A percentile compares a stretch with the other conserved stretches of the same genome.
phyloP scores from a whole-genome alignment of 1,284 basidiomycete species.

The Hemileia vastatrix region DNA sequence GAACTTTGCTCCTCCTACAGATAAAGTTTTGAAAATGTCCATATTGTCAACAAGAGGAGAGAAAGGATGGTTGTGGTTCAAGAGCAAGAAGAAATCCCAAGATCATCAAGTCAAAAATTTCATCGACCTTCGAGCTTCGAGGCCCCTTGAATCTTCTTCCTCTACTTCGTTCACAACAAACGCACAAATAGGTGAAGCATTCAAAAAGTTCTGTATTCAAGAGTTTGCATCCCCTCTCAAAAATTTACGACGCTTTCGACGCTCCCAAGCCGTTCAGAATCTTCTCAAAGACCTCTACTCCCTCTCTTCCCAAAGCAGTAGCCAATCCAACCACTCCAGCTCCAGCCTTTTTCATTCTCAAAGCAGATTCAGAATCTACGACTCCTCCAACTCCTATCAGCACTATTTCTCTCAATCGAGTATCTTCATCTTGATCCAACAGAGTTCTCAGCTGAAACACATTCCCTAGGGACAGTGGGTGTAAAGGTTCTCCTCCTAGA shows the following conservation, averaged over 20 bases:
- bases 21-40: conserved; percentile 44
- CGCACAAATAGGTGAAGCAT: too few species aligned
- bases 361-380: conserved; percentile 52
- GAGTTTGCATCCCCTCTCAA: too few species aligned
- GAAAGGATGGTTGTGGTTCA: too few species aligned
- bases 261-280: too few species aligned
- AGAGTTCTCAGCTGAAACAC: conserved; percentile 51
- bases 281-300: conserved; percentile 57
- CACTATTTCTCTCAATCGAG: conserved; percentile 50
- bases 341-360: conserved; percentile 60
- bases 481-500: conserved; percentile 63
- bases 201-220: too few species aligned
- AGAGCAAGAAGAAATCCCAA: too few species aligned
- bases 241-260: too few species aligned
- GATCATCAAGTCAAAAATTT: too few species aligned
- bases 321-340: conserved; percentile 63
- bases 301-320: conserved; percentile 59
- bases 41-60: too few species aligned
- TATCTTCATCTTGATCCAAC: conserved; percentile 48
- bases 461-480: conserved; percentile 59
- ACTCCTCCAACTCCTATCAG: conserved; percentile 70
- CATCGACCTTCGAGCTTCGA: too few species aligned
- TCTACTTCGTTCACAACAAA: too few species aligned
- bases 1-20: conserved; percentile 51
- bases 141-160: too few species aligned